Conservation (phyloP, 306 rosid species). For the Castanea crenata region DNA sequence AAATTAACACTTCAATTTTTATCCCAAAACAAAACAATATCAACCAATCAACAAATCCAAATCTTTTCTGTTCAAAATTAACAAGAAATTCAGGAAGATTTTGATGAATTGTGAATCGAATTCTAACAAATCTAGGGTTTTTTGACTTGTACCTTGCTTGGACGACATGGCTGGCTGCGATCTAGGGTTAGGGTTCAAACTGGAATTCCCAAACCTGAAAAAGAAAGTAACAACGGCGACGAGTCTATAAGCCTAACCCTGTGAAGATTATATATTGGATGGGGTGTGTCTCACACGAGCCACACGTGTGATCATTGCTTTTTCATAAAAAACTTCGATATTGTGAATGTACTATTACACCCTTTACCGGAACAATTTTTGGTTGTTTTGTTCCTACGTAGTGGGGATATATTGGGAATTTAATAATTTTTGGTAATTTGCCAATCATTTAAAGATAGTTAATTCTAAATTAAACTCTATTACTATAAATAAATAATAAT, state of each 20-base stretch:
- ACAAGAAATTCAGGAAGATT: background rate
- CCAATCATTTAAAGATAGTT: no score
- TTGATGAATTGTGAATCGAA: conserved; percentile 1
- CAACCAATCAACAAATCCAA: background rate
- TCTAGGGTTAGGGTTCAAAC: conserved; percentile 42
- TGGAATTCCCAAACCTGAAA: conserved; percentile 21
- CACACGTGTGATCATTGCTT: background rate
- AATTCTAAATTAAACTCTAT: no score
- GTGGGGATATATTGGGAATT: no score
- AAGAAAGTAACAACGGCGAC: background rate
- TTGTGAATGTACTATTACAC: background rate
- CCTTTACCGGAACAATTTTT: background rate
- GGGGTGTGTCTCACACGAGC: background rate
- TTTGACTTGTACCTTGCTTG: conserved; percentile 60
- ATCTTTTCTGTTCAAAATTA: background rate
- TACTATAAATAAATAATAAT: no score
- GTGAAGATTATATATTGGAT: background rate
- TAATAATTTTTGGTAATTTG: no score
- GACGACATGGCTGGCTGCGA: conserved; percentile 77
- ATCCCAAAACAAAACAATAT: background rate
- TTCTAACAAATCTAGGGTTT: background rate
- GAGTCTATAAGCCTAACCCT: background rate
- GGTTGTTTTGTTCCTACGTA: background rate
- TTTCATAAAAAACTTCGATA: background rate
- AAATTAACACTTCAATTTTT: background rate